Evolutionary conservation across 768 basidiomycete species (phyloP).

Genomic region (Lentinula raphanica): DNA sequence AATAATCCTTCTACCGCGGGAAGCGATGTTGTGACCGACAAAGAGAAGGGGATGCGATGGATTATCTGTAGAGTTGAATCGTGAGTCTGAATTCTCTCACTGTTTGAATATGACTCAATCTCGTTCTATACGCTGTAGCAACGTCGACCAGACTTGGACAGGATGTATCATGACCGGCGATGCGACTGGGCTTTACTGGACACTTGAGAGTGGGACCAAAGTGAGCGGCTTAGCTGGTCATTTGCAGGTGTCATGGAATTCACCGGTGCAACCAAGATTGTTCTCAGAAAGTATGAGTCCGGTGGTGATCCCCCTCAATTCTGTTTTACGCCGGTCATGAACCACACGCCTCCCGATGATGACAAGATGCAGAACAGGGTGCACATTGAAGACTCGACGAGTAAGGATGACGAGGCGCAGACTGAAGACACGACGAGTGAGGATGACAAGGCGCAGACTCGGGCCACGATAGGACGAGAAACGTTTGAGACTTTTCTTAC

Average conservation of each 20-base stretch:
- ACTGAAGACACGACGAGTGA: too few relatives aligned
- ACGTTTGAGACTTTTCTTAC: neutral
- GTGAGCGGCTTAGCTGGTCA: neutral
- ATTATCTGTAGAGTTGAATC: neutral
- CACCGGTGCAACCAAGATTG: neutral
- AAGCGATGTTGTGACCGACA: neutral
- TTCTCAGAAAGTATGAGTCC: neutral
- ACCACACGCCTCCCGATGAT: too few relatives aligned
- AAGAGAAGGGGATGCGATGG: neutral
- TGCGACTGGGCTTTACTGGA: neutral
- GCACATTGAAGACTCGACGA: too few relatives aligned
- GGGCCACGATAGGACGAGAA: neutral
- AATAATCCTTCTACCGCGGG: neutral
- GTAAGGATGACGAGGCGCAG: too few relatives aligned
- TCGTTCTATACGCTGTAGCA: neutral
- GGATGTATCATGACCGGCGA: neutral
- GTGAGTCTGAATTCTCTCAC: neutral
- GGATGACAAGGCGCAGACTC: neutral
- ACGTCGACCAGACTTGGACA: neutral
- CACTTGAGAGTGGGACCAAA: neutral
- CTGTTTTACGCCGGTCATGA: neutral
- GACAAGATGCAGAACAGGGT: too few relatives aligned
- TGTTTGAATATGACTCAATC: too few relatives aligned
- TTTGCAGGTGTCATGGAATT: neutral
- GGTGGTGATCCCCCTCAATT: neutral